Base-by-base conservation (phyloP, 257 asterid genomes). In the Avicennia marina region DNA sequence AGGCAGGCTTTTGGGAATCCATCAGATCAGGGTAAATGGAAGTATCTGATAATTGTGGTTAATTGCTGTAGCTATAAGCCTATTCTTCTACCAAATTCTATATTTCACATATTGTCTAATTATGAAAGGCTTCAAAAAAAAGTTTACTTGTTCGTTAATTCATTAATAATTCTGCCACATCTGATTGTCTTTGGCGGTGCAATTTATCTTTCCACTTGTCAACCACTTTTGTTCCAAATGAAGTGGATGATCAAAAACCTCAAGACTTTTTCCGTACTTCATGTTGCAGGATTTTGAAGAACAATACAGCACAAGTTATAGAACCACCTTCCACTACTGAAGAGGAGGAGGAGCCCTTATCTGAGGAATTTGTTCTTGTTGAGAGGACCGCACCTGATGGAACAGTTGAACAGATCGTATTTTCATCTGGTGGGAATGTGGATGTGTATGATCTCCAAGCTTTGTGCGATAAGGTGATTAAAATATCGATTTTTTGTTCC, bases 1-100 rank as follows among this genome's bases (percentile, higher is more conserved):
- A 71, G 75, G 94, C 93, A 24, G 70, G 81, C 51, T 88, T 88
- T 40, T 91, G 98, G 98, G 96, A 91, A 59, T 81, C 97, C 64
- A 86, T 91, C 63, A 85, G 90, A 91, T 80, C 95, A 38, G 94
- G 98, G 98, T 91, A 85, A 62, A 15, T 50, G 45, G 33, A 47
- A 61, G 2, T 60, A 13, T 60, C 38, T 54, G 46, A 19, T 44
- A 21, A 25, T 18, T 60, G 11, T 62, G 11, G 49, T 62, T 31
- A 2, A 40, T 42, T 58, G 18, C 53, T 56, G 9, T 60, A 40
- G 19, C 59, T 49, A 22, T 41, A 39, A 19, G 11, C 33, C 19
- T 13, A 31, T 39, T 33, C 46, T 26, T n/a, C n/a, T n/a, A n/a
- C n/a, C n/a, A n/a, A n/a, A n/a, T n/a, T n/a, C n/a, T n/a, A n/a